Evolutionary conservation across 1,284 basidiomycete genomes (phyloP).

Genomic region (Phylloporus gajari): DNA sequence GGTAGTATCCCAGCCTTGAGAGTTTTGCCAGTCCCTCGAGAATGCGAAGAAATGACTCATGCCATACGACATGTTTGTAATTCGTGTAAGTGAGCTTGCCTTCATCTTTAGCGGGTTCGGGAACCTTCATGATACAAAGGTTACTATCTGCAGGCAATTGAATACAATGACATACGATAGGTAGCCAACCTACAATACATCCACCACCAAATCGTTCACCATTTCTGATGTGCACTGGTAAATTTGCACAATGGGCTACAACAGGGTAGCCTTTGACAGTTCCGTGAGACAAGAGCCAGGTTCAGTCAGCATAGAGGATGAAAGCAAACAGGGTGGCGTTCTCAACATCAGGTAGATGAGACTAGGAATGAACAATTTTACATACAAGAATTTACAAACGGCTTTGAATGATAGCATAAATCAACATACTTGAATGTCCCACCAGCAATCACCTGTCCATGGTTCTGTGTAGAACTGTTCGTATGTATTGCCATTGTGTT

Average conservation of each 20-base stretch:
- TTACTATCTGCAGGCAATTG: too few species aligned
- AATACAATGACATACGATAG: background rate
- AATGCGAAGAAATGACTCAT: constrained; percentile 36
- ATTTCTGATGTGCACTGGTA: background rate
- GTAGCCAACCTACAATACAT: background rate
- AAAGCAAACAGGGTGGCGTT: background rate
- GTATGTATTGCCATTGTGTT: background rate
- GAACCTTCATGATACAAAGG: background rate
- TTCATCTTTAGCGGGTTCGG: constrained; percentile 2
- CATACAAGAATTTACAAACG: background rate
- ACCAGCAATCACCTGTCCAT: background rate
- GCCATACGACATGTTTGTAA: constrained; percentile 42
- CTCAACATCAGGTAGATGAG: background rate
- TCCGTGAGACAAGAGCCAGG: background rate
- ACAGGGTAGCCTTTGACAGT: background rate
- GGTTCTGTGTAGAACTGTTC: background rate
- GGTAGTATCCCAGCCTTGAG: background rate
- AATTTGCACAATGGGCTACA: background rate
- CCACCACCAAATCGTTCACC: background rate
- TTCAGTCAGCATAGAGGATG: background rate
- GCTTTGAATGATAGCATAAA: background rate
- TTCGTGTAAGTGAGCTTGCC: constrained; percentile 32
- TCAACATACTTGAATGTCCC: background rate
- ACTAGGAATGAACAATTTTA: background rate
- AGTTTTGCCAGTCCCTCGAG: constrained; percentile 25